Evolutionary conservation across 768 basidiomycete species (phyloP), one percentile per base, ranked within the genome.

Genomic region (Lentinus tigrinus): DNA sequence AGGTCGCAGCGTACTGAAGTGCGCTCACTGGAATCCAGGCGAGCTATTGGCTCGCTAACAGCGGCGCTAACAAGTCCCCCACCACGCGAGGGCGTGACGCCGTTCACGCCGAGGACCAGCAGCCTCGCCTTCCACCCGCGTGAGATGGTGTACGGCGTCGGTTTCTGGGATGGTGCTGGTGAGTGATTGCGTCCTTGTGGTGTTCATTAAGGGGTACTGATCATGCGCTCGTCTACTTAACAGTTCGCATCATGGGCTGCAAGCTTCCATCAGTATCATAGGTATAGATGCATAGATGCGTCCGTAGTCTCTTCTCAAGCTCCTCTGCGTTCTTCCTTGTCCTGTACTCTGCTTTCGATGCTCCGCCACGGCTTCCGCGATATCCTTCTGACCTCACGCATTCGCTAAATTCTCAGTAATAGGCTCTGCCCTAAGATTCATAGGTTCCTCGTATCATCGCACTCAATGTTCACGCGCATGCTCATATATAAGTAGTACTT

Each of bases 71-170:
- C 75, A 11, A 70, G 77, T 11, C 80, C 79, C 48, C 84, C 85
- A n/a, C 71, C 80, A n/a, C 79, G 85, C 47, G 75, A 75, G 7
- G 67, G 78, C 39, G 81, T 83, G 7, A 85, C 83, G 24, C 75
- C 82, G 9, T 87, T 78, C 66, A 85, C 87, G 54, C 84, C 85
- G 42, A 76, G 85, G 60, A 75, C 73, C 56, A 85, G 83, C 43
- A 85, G 88, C 28, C 73, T 93, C 49, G 77, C 80, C 2, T 95
- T 94, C 79, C 93, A 95, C 69, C 92, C 93, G 13, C 79, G 84
- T 60, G 90, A 95, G 71, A 93, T 94, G 93, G 70, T 94, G 62
- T 89, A 85, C 65, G 89, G 84, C 17, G 69, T 87, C 16, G 91
- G 91, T 9, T 81, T 82, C 43, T 81, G 87, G 49, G 91, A 93